Evolutionary conservation across 768 basidiomycete genomes (phyloP).

Genomic region (Candolleomyces eurysporus): DNA sequence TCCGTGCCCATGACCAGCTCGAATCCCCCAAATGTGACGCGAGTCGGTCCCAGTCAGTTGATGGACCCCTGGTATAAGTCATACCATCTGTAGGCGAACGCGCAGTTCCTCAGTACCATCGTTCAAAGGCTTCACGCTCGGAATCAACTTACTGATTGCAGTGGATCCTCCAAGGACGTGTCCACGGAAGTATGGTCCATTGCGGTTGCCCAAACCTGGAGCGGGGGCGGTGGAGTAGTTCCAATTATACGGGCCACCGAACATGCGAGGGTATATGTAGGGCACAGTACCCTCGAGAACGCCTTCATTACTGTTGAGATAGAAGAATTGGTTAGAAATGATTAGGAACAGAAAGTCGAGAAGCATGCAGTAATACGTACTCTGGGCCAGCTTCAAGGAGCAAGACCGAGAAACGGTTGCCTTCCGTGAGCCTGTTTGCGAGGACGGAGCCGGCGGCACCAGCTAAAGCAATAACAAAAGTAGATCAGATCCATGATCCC

Average conservation of each 20-base stretch:
- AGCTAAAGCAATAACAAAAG: neutral
- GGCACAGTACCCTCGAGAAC: neutral
- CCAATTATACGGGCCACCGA: conserved; percentile 18
- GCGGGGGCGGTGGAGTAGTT: conserved; percentile 25
- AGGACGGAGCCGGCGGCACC: conserved; percentile 61
- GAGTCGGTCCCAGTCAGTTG: no score
- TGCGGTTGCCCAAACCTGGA: conserved; percentile 18
- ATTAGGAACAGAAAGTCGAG: no score
- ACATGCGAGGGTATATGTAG: neutral
- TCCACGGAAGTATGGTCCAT: conserved; percentile 22
- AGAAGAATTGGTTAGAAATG: conserved; percentile 7
- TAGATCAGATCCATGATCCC: neutral
- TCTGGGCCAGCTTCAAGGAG: conserved; percentile 57
- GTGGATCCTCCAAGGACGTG: conserved; percentile 27
- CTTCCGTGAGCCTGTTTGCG: conserved; percentile 56
- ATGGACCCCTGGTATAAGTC: no score
- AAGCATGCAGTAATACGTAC: conserved; percentile 25
- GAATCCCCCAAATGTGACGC: no score
- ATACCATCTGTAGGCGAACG: no score
- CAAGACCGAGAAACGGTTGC: conserved; percentile 44
- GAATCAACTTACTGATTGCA: conserved; percentile 21
- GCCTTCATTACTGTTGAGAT: neutral
- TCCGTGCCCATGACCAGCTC: no score
- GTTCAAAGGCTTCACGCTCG: no score
- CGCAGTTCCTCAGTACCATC: no score